Evolutionary conservation across 108 stramenopile species (phyloP).

Genomic region (Seminavis robusta): DNA sequence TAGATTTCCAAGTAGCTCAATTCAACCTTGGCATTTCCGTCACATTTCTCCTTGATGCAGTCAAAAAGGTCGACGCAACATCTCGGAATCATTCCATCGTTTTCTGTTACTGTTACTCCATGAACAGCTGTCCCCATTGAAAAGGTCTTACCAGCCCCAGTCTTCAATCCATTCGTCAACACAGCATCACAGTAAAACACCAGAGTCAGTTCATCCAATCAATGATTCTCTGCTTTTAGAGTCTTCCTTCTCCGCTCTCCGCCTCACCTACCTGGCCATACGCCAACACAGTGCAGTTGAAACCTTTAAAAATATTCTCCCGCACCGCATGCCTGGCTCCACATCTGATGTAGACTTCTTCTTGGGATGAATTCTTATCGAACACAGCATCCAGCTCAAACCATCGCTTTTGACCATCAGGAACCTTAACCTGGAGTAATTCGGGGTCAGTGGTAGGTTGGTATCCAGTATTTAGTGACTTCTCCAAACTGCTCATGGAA

Average conservation of each 20-base stretch:
- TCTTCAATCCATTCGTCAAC: too few relatives aligned
- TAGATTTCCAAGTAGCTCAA: slow-evolving; percentile 98
- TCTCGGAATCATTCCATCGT: slow-evolving; percentile 91
- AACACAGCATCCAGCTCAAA: slow-evolving; percentile 98
- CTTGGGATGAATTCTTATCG: slow-evolving; percentile 73
- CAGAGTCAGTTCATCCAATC: neutral
- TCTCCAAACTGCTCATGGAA: too few relatives aligned
- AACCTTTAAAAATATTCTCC: slow-evolving; percentile 94
- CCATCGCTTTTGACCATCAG: slow-evolving; percentile 55
- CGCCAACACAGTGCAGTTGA: slow-evolving; percentile 97
- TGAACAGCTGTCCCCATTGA: slow-evolving; percentile 85
- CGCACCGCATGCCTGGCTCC: slow-evolving; percentile 82
- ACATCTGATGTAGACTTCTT: slow-evolving; percentile 87
- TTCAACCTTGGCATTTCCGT: slow-evolving; percentile 88
- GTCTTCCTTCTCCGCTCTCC: neutral
- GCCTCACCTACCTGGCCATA: slow-evolving; percentile 93
- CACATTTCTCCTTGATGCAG: slow-evolving; percentile 50
- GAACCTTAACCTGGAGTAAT: slow-evolving; percentile 43
- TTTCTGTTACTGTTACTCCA: slow-evolving; percentile 10
- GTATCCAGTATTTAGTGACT: neutral
- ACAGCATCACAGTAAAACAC: neutral
- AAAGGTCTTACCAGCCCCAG: slow-evolving; percentile 84
- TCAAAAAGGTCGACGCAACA: slow-evolving; percentile 92
- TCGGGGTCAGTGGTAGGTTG: slow-evolving; percentile 19
- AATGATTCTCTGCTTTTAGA: neutral